Evolutionary conservation across 371 early-diverging fungal genomes (phyloP), one percentile per base, ranked within the genome.

Genomic region (Fennellomyces sp.): DNA sequence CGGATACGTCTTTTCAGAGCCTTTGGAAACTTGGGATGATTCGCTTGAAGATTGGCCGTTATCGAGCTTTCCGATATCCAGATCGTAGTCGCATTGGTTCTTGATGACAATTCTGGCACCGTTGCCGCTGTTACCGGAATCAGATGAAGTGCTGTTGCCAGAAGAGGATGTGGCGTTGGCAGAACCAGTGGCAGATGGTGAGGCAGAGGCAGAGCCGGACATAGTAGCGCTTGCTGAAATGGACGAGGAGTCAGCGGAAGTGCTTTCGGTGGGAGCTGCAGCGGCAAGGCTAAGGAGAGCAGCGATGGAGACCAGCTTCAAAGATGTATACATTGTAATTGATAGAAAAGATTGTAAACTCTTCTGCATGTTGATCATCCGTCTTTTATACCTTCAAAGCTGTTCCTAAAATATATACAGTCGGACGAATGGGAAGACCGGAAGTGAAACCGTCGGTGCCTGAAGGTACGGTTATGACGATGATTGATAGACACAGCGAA

Each of bases 41-140:
- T 35, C 13, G 39, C 41, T 56, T 19, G 42, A 52, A 25, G 41
- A 36, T 12, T 53, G 26, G 2, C 66, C 66, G 42, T 65, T 65
- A 28, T 61, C 50, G 39, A 61, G 38, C n/a, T 65, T 50, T 5
- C 54, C 58, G 21, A 65, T 52, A 29, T 50, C 26, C 28, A 65
- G 52, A n/a, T 60, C 52, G 38, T 50, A 57, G 28, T 30, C 45
- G 38, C 66, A 65, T 13, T 56, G 36, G 48, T 65, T 65, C 35
- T 65, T 55, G 26, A 65, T 56, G 19, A 45, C 45, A 19, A 65
- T 52, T 15, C 36, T 45, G 58, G 35, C 58, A 26, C 50, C 50
- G 8, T 26, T 23, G 8, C 66, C 69, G 45, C 65, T 59, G n/a
- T 60, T 13, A 51, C 35, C 28, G 21, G 57, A 51, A 13, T 59